Evolutionary conservation across 2,329 filamentous ascomycete genomes (phyloP).

Genomic region (Aotearoamyces nothofagi): DNA sequence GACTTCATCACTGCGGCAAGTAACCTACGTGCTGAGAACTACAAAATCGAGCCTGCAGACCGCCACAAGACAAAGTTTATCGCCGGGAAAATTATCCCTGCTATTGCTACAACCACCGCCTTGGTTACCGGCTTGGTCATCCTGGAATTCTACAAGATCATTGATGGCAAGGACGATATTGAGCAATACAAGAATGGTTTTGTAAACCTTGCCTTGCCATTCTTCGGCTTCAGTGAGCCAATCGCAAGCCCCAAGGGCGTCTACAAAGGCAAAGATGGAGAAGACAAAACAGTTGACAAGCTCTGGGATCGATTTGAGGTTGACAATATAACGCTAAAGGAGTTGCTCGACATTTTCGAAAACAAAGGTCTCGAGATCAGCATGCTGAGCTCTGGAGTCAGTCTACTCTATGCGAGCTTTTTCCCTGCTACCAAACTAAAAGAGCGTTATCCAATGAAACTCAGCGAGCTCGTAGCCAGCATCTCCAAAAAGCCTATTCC

Average conservation of each 20-base stretch:
- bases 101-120: slow-evolving; percentile 93
- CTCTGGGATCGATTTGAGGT: slow-evolving; percentile 97
- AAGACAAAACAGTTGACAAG: slow-evolving; percentile 73
- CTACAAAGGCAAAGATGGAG: slow-evolving; percentile 66
- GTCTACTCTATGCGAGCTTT: slow-evolving; percentile 86
- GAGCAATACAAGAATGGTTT: slow-evolving; percentile 99
- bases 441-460: slow-evolving; percentile 68
- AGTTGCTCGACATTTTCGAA: slow-evolving; percentile 74
- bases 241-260: slow-evolving; percentile 87
- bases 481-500: slow-evolving; percentile 90
- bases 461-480: slow-evolving; percentile 75
- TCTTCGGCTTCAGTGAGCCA: slow-evolving; percentile 97
- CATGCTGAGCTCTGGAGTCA: slow-evolving; percentile 97
- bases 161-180: slow-evolving; percentile 91
- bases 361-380: slow-evolving; percentile 66
- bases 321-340: slow-evolving; percentile 65
- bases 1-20: slow-evolving; percentile 97
- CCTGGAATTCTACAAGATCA: slow-evolving; percentile 87
- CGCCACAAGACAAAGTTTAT: slow-evolving; percentile 99
- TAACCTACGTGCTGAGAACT: slow-evolving; percentile 93
- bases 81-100: slow-evolving; percentile 97
- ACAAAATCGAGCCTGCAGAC: slow-evolving; percentile 87
- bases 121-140: slow-evolving; percentile 88
- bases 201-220: slow-evolving; percentile 86
- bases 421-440: slow-evolving; percentile 64